Base-by-base conservation (phyloP, 441 rosid genomes). In the Geranium incanum region DNA sequence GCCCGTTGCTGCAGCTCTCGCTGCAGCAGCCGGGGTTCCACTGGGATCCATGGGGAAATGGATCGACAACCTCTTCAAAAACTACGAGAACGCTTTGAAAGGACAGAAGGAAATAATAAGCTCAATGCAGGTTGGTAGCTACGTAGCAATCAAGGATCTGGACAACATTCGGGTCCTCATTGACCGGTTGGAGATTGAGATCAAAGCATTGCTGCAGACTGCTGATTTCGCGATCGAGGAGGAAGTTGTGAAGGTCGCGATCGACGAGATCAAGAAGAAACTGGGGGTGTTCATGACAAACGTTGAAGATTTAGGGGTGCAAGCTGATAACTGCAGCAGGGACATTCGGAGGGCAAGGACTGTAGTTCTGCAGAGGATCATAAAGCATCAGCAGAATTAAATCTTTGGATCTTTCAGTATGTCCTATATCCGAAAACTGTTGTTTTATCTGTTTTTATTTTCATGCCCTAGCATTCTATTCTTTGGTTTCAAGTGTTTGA, bases 1-100 rank as follows among this genome's bases (percentile, higher is more conserved):
- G 0, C 92, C 98, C 0, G 88, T 94, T 0, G 92, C 92, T 1
- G 93, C 91, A 0, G 97, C 98, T 48, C 80, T 94, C 0, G 97
- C 97, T 0, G 95, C 94, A 0, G 93, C 95, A 0, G 67, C 91
- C 0, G 67, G 97, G 0, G 76, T 88, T 63, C 98, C 97, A 0
- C 33, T 94, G 0, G 94, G 92, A 1, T 87, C 97, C 0, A 84
- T 89, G 89, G 97, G 97, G 74, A 92, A 89, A 72, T 94, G 98
- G 97, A 84, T 92, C 0, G 93, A 92, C 64, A 88, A 92, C 0
- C 68, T 94, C 6, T 88, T 92, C 95, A 89, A 83, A 72, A 92
- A 87, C 79, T 89, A 87, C 18, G 93, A 94, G 63, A 84, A 77
- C 37, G 89, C 87, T 38, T 74, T 92, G 71, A 88, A 82, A 70